A percentile compares a stretch with the other conserved stretches of the same genome.
phyloP scores from a whole-genome alignment of 768 basidiomycete species.

The Lentinus brumalis region DNA sequence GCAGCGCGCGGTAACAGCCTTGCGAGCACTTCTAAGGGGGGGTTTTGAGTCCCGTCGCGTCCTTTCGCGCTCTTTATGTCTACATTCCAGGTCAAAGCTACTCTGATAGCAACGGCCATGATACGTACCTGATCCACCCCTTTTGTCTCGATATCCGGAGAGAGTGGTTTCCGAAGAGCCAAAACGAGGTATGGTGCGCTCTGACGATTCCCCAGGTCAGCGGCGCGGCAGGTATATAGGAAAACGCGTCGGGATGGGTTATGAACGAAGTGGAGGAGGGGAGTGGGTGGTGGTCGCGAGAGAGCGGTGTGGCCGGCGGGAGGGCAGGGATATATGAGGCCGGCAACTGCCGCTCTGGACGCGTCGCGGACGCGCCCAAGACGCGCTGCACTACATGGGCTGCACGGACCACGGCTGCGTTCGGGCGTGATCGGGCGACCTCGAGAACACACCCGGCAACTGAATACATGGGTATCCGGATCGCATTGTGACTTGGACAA shows the following conservation, averaged over 20 bases:
- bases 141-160: no score
- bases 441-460: neutral
- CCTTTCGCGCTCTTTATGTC: no score
- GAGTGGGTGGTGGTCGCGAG: neutral
- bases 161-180: neutral
- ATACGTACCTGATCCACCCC: no score
- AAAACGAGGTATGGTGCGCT: neutral
- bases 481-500: neutral
- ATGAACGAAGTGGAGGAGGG: neutral
- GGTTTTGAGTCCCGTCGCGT: neutral
- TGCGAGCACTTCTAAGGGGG: neutral
- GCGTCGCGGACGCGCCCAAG: neutral
- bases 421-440: neutral
- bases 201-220: neutral
- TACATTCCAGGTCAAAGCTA: no score
- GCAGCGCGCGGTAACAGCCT: neutral
- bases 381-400: neutral
- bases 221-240: neutral
- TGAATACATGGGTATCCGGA: neutral
- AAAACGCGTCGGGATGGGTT: neutral
- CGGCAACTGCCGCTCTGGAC: constrained; percentile 1
- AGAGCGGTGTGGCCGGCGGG: neutral
- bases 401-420: neutral
- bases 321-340: neutral
- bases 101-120: no score